Evolutionary conservation across 805 yeast species (phyloP), one percentile per base, ranked within the genome.

Genomic region (Spathaspora boniae): DNA sequence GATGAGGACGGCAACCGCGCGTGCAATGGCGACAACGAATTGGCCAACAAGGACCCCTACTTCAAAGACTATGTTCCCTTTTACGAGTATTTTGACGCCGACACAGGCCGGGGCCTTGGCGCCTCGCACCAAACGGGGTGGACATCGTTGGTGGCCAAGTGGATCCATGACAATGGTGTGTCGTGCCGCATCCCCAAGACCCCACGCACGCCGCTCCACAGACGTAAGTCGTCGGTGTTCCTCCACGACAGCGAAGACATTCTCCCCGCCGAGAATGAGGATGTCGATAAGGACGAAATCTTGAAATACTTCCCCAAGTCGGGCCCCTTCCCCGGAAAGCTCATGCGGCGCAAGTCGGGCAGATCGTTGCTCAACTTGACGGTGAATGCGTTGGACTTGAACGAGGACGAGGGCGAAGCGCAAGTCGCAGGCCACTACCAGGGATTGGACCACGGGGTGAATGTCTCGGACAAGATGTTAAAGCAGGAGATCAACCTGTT

Each of bases 41-140:
- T 66, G 44, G 49, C 76, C 18, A 73, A 79, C 37, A 63, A 67
- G 21, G 94, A 86, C 56, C 80, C 77, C 34, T 55, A 76, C 54
- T 89, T 86, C 68, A 76, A 74, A 49, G 95, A 87, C 42, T 74
- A 76, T 44, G 74, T 86, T 28, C 81, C 84, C 43, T 88, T 86
- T 55, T 84, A 77, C 55, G 97, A 88, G 65, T 88, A 82, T 56
- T 88, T 88, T 56, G 94, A 88, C 51, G 96, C 95, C 46, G 97
- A 88, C 55, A 83, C 93, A 2, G 97, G 97, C 26, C 75, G 95
- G 47, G 97, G 96, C 5, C 63, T 88, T 38, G 97, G 97, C 22
- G 87, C 96, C 2, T 80, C 88, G 34, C 96, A 89, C 65, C 97
- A 88, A 64, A 82, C 88, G 69, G 97, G 97, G 9, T 88, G 97